Evolutionary conservation across 75 land plant genomes (phyloP).

Genomic region (Adiantum capillusveneris): DNA sequence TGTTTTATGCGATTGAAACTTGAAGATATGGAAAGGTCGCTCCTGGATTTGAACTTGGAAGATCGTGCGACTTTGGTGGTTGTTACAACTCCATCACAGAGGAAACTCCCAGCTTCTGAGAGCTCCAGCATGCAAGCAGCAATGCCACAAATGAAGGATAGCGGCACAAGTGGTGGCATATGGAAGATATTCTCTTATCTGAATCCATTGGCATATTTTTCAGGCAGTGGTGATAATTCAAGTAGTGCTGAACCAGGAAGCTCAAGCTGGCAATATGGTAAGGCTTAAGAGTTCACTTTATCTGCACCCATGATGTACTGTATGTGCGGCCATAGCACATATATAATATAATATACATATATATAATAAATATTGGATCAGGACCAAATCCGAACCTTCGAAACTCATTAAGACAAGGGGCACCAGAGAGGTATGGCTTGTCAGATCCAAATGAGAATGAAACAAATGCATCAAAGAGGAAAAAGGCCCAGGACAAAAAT

Average conservation of each 20-base stretch:
- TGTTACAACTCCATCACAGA: conserved; percentile 24
- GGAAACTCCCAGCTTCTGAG: neutral
- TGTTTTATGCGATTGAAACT: neutral
- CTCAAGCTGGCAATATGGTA: conserved; percentile 7
- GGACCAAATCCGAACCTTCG: too few species aligned
- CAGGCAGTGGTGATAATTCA: conserved; percentile 20
- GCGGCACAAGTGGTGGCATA: neutral
- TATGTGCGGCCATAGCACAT: too few species aligned
- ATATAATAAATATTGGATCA: too few species aligned
- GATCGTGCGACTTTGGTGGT: conserved; percentile 66
- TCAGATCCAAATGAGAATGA: too few species aligned
- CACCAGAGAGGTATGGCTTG: too few species aligned
- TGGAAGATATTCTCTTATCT: conserved; percentile 50
- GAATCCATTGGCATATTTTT: conserved; percentile 79
- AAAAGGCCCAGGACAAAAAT: conserved; percentile 20
- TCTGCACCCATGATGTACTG: too few species aligned
- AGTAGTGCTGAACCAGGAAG: neutral
- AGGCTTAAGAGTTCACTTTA: too few species aligned
- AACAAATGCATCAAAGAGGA: neutral
- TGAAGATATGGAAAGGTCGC: conserved; percentile 55
- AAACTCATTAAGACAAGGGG: too few species aligned
- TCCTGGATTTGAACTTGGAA: conserved; percentile 53
- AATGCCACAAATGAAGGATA: neutral
- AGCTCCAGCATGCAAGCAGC: neutral
- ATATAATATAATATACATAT: too few species aligned